Conservation (phyloP, 2,329 filamentous ascomycete species). For the Ascochyta pisi region DNA sequence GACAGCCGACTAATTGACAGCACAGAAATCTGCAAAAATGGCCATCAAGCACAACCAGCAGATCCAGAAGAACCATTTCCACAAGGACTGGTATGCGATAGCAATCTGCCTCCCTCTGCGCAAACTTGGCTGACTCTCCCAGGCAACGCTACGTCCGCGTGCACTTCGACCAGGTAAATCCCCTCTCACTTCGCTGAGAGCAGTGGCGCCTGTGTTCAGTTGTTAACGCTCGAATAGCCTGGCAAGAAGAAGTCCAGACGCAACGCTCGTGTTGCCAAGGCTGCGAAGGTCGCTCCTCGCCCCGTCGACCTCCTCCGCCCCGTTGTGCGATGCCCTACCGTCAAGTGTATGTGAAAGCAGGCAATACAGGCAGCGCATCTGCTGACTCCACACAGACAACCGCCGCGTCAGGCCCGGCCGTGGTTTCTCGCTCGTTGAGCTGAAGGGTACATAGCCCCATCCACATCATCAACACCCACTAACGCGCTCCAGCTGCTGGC, state of each 20-base stretch:
- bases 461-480: conserved; percentile 8
- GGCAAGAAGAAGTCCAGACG: conserved; percentile 95
- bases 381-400: conserved; percentile 68
- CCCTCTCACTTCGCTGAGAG: conserved; percentile 59
- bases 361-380: background rate
- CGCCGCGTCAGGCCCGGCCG: conserved; percentile 94
- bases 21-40: conserved; percentile 52
- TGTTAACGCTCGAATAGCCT: conserved; percentile 66
- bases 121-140: conserved; percentile 30
- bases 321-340: conserved; percentile 93
- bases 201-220: conserved; percentile 57
- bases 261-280: conserved; percentile 91
- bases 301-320: conserved; percentile 97
- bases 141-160: conserved; percentile 97
- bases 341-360: conserved; percentile 68
- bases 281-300: conserved; percentile 91
- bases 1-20: conserved; percentile 18
- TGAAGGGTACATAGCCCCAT: conserved; percentile 75
- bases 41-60: conserved; percentile 99
- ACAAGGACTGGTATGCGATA: conserved; percentile 66
- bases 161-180: conserved; percentile 98
- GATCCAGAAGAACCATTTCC: conserved; percentile 83
- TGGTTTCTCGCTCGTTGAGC: conserved; percentile 96
- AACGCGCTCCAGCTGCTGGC: conserved; percentile 76
- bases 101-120: conserved; percentile 16